These are phyloP conservation scores for Nyctanthes arbortristis DNA, from an alignment of 257 asterid genomes.

Conservation along the genomic window DNA sequence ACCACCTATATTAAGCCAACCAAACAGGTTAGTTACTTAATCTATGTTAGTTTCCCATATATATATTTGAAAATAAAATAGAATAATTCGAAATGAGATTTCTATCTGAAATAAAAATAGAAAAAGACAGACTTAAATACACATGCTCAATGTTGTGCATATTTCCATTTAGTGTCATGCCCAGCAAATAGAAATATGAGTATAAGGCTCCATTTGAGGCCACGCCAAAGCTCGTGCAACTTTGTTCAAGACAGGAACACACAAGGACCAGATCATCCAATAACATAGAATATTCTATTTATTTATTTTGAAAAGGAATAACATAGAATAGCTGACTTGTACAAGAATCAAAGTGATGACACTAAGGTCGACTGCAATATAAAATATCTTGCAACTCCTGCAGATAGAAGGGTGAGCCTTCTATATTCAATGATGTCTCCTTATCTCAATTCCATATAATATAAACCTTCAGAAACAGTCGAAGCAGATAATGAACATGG, in stretches of 20 bases:
- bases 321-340: neutral
- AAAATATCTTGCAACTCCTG: neutral
- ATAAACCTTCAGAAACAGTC: neutral
- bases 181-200: neutral
- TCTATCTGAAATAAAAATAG: no score
- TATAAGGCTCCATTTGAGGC: neutral
- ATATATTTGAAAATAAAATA: no score
- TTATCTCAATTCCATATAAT: neutral
- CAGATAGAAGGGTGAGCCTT: neutral
- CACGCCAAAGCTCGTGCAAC: neutral
- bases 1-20: neutral
- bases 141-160: no score
- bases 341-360: neutral
- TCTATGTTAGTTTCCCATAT: no score
- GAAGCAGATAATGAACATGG: neutral
- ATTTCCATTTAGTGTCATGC: no score
- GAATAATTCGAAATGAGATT: no score
- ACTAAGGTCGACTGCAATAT: neutral
- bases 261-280: neutral
- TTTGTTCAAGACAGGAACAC: neutral
- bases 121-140: no score
- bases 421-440: neutral
- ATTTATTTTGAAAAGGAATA: no score
- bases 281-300: no score
- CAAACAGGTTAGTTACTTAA: no score